Base-by-base conservation (phyloP, 2,329 filamentous ascomycete genomes). In the Cladophialophora psammophila region DNA sequence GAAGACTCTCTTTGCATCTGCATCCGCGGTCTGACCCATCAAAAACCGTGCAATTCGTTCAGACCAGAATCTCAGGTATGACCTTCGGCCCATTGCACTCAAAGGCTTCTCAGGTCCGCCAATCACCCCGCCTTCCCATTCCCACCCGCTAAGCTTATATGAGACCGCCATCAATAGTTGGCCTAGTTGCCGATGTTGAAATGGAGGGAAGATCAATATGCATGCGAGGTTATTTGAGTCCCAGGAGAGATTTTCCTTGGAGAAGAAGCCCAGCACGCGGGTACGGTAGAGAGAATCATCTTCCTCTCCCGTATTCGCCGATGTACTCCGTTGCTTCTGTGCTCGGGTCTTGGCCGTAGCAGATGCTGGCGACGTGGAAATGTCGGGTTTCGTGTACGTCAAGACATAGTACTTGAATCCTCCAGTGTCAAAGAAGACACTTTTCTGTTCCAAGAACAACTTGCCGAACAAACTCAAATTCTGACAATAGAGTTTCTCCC, bases 171-270 rank as follows among this genome's bases (percentile, higher is more conserved):
- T 98, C 36, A 99, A 84, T 59, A 98, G 82, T 60, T 92, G 89
- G 0, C 95, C 95, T 0, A 98, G 85, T 1, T 94, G 93, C 71
- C 93, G 93, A 70, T 91, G 90, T 79, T 98, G 94, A 88, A 94
- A 98, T 0, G 95, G 95, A 1, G 95, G 95, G 75, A 98, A 98
- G 15, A 98, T 87, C 6, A 98, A 84, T 73, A 99, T 99, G 77
- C 95, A 99, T 0, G 95, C 95, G 5, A 99, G 85, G 72, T 98
- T 99, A 79, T 99, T 98, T 75, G 94, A 94, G 75, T 99, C 95
- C 94, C 95, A 99, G 3, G 93, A 97, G 84, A 97, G 91, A 78
- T 98, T 98, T 79, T 99, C 95, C 77, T 99, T 98, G 70, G 92
- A 96, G 82, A 98, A 99, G 85, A 98, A 98, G n/a, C 95, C 95